Evolutionary conservation across 78 protist species (phyloP), one percentile per base, ranked within the genome.

Genomic region (Dictyostelium firmibasis): DNA sequence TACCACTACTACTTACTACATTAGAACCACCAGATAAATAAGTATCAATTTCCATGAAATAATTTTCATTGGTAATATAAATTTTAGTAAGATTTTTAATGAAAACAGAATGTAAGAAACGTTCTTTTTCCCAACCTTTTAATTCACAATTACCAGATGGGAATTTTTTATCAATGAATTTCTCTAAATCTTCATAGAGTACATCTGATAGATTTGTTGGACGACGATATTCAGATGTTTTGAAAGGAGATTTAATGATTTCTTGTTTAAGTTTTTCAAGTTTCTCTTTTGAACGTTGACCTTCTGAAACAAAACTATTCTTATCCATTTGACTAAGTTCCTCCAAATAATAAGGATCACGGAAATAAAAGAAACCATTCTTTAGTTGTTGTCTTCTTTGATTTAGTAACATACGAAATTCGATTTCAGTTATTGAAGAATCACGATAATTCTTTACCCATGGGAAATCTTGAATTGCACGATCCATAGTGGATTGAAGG

Each of bases 301-400:
- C 97, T 38, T 88, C 93, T 1, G 94, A 77, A 6, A 81, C 97
- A 72, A 72, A 94, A 38, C 50, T 75, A n/a, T 94, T 89, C 9
- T 77, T 41, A 9, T 94, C 95, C 81, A 64, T 86, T 35, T 25
- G 62, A 44, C 84, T 7, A 9, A 89, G 31, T 11, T 88, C 94
- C 57, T 94, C 97, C 0, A 94, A 11, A 27, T 89, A 94, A 36
- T 94, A 94, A 72, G 94, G 88, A 53, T 88, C 97, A 41, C 97
- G 79, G 57, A 94, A 84, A 76, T 88, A 94, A 76, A 94, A 94
- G 81, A 83, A 38, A 25, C 91, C 89, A 11, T 81, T 62, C 1
- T 60, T 67, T 25, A 23, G 27, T 75, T 76, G 83, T 35, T 78
- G 25, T 25, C 33, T 33, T 25, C 33, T 33, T n/a, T 70, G 43